These are phyloP conservation scores for Fusarium sp. DNA, from an alignment of 2,329 filamentous ascomycete genomes.

Conservation along the genomic window DNA sequence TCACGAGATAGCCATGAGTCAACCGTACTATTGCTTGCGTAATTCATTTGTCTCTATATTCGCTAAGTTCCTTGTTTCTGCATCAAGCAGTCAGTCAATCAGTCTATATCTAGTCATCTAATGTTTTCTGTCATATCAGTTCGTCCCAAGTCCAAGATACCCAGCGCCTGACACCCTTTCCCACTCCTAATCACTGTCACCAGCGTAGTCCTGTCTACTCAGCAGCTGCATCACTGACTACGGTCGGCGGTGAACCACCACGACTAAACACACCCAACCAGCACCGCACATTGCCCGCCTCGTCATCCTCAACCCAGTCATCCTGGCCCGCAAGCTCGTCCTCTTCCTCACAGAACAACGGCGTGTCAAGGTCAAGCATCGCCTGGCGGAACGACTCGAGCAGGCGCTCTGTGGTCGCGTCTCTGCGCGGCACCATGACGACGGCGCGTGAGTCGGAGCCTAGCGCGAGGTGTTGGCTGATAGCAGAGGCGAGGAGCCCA, in stretches of 20 bases:
- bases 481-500: slow-evolving; percentile 77
- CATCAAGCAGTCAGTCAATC: slow-evolving; percentile 14
- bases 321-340: slow-evolving; percentile 77
- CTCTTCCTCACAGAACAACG: slow-evolving; percentile 69
- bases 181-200: slow-evolving; percentile 1
- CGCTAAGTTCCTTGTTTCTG: slow-evolving; percentile 6
- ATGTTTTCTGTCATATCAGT: slow-evolving; percentile 1
- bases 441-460: slow-evolving; percentile 74
- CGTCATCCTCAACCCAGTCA: slow-evolving; percentile 76
- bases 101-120: slow-evolving; percentile 24
- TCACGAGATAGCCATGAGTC: slow-evolving; percentile 30
- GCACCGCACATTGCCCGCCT: slow-evolving; percentile 69
- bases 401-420: slow-evolving; percentile 75
- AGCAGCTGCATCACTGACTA: slow-evolving; percentile 22
- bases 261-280: slow-evolving; percentile 76
- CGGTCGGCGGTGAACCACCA: slow-evolving; percentile 48
- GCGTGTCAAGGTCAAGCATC: slow-evolving; percentile 68
- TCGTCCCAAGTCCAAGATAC: slow-evolving; percentile 9
- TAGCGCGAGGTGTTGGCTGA: slow-evolving; percentile 76
- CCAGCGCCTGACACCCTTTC: slow-evolving; percentile 5
- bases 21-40: slow-evolving; percentile 23
- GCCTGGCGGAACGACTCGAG: slow-evolving; percentile 72
- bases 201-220: background rate
- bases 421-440: slow-evolving; percentile 85
- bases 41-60: slow-evolving; percentile 15